These are phyloP conservation scores for Solanum chmielewskii DNA, from an alignment of 257 asterid genomes.

Conservation along the genomic window DNA sequence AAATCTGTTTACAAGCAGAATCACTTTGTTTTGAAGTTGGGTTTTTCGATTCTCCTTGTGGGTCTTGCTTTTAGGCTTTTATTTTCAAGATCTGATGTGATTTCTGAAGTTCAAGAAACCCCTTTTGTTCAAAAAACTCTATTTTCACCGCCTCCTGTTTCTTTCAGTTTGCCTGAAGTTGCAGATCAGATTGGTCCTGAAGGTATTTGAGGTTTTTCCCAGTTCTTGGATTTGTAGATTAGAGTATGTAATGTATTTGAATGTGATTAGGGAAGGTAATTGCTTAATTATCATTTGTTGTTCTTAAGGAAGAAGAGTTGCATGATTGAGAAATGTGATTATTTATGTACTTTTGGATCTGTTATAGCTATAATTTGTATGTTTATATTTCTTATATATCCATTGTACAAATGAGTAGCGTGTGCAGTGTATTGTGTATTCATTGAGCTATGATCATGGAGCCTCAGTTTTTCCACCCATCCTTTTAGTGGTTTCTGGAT, in stretches of 20 bases:
- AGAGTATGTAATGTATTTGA: not conserved
- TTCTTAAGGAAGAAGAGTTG: not conserved
- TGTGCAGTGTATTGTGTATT: not conserved
- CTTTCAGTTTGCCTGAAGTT: constrained; percentile 6
- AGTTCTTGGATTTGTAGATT: not conserved
- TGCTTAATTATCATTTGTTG: not conserved
- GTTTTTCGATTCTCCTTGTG: constrained; percentile 36
- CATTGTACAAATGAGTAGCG: not conserved
- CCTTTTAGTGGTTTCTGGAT: not conserved
- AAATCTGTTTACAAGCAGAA: constrained; percentile 30
- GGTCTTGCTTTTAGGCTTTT: constrained; percentile 47
- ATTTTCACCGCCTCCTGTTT: constrained; percentile 5
- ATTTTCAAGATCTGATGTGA: constrained; percentile 31
- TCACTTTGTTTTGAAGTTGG: constrained; percentile 38
- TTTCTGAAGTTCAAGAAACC: constrained; percentile 21
- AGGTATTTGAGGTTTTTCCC: constrained; percentile 18
- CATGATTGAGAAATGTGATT: not conserved
- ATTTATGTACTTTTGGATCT: not conserved
- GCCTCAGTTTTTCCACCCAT: not conserved
- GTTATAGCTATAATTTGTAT: not conserved
- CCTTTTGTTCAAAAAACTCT: constrained; percentile 17
- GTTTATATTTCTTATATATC: not conserved
- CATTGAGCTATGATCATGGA: not conserved
- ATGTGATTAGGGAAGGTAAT: not conserved
- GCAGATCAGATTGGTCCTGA: constrained; percentile 17